Evolutionary conservation across 2,329 filamentous ascomycete species (phyloP).

Genomic region (Chrysoporthe austroafricana): DNA sequence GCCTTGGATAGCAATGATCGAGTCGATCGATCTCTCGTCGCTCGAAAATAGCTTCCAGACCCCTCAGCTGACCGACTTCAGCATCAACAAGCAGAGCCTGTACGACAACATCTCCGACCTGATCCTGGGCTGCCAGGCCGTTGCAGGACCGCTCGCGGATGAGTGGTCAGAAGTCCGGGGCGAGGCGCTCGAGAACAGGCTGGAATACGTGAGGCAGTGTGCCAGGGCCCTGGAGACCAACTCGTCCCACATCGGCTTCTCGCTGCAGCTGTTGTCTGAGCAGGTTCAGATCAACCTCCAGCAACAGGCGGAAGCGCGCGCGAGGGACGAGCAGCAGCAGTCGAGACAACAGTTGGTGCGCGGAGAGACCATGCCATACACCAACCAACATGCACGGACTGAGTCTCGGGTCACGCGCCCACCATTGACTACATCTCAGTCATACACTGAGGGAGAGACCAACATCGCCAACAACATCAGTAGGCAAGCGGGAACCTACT

Average conservation of each 20-base stretch:
- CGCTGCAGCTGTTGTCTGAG: slow-evolving; percentile 84
- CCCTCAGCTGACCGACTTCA: slow-evolving; percentile 85
- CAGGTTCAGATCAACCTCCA: slow-evolving; percentile 66
- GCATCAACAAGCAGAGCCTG: slow-evolving; percentile 85
- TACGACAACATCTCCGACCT: slow-evolving; percentile 95
- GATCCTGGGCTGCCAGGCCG: slow-evolving; percentile 82
- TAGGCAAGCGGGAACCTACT: slow-evolving; percentile 57
- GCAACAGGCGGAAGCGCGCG: slow-evolving; percentile 49
- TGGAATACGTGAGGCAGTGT: slow-evolving; percentile 78
- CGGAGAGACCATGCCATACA: slow-evolving; percentile 61
- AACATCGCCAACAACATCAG: slow-evolving; percentile 54
- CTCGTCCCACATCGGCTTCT: slow-evolving; percentile 85
- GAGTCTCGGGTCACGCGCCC: slow-evolving; percentile 60
- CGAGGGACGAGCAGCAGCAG: slow-evolving; percentile 50
- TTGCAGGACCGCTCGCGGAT: slow-evolving; percentile 89
- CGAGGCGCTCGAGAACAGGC: slow-evolving; percentile 83
- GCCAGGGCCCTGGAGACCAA: slow-evolving; percentile 83
- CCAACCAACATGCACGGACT: slow-evolving; percentile 56
- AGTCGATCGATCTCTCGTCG: slow-evolving; percentile 86
- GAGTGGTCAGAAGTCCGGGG: slow-evolving; percentile 95
- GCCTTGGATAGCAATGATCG: slow-evolving; percentile 86
- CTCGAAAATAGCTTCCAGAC: slow-evolving; percentile 80
- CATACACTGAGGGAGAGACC: slow-evolving; percentile 65
- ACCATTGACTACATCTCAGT: slow-evolving; percentile 59
- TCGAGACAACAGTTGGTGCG: slow-evolving; percentile 59